Conservation (phyloP, 2,329 filamentous ascomycete genomes). For the Lachnellula willkommii region DNA sequence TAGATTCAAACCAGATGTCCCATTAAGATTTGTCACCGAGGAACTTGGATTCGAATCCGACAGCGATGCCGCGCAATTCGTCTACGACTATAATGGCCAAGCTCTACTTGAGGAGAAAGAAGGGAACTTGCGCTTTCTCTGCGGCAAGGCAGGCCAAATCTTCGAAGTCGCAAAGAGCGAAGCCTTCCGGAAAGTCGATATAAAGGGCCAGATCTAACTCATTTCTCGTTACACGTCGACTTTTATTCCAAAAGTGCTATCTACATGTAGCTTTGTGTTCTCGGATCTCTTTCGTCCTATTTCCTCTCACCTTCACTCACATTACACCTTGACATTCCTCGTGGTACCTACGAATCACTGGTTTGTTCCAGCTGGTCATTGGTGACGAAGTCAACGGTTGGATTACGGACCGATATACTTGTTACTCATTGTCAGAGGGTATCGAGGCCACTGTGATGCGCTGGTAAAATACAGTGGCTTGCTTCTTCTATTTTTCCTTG, state of each 20-base stretch:
- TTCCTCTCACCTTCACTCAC: conserved; percentile 15
- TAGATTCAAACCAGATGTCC: conserved; percentile 90
- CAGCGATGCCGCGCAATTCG: conserved; percentile 83
- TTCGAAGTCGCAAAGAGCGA: conserved; percentile 70
- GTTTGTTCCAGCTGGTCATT: conserved; percentile 10
- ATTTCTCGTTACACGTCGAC: conserved; percentile 12
- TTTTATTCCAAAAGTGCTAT: conserved; percentile 13
- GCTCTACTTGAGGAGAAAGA: conserved; percentile 71
- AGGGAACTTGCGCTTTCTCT: conserved; percentile 67
- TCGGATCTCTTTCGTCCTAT: conserved; percentile 17
- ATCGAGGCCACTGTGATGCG: conserved; percentile 2
- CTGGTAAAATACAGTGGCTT: conserved; percentile 1
- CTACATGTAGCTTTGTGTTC: conserved; percentile 14
- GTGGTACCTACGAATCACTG: conserved; percentile 13
- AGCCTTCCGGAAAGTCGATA: conserved; percentile 85
- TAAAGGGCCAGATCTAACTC: conserved; percentile 85
- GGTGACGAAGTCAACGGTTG: conserved; percentile 11
- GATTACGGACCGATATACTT: conserved; percentile 9
- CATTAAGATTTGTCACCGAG: conserved; percentile 86
- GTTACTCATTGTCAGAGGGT: conserved; percentile 7
- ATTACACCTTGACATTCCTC: conserved; percentile 7
- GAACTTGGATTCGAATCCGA: conserved; percentile 95
- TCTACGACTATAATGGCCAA: conserved; percentile 73
- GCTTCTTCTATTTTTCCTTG: conserved; percentile 6
- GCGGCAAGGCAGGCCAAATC: conserved; percentile 63